Evolutionary conservation across 2,329 filamentous ascomycete genomes (phyloP), one percentile per base, ranked within the genome.

Genomic region (Fonsecaea multimorphosa): DNA sequence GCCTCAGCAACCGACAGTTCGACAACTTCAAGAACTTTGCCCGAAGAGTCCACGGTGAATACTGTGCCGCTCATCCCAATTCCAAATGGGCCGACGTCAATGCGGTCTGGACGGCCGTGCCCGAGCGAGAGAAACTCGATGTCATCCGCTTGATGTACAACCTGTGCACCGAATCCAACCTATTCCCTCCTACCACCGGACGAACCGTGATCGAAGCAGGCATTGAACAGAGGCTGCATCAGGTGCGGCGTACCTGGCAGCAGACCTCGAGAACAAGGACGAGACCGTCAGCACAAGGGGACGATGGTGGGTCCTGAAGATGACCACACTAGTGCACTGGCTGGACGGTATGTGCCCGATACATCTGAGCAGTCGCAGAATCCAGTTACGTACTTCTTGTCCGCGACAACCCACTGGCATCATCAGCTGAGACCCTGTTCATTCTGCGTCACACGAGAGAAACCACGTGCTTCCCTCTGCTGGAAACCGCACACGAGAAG

Each of bases 11-110:
- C 32, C 67, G 59, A 46, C 58, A 64, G 32, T 69, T 65, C 36
- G 67, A 69, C 44, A 69, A 67, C 56, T 69, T 69, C 62, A 69
- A 69, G 60, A 64, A 65, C 64, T 65, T 65, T 64, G 67, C 64
- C 16, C 56, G 67, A 9, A 32, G 60, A 27, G 65, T 58, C n/a
- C 67, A 69, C 53, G 56, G 56, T 44, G 67, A 69, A 40, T 69
- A 67, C 56, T 65, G 63, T 51, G 61, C 63, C 31, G 51, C 62
- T 19, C 67, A 65, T 64, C 67, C 67, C 46, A 49, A 58, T 34
- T 69, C 67, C 40, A 67, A 63, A 32, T 69, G 67, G 67, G 67
- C 67, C 29, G 62, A 69, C 34, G 59, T 63, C 54, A 60, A 64
- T 22, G 63, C 63, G n/a, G 61, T 65, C 52, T 69, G 67, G 67